These are phyloP conservation scores for Willaertia magna DNA, from an alignment of 208 protist species.

Conservation along the genomic window DNA sequence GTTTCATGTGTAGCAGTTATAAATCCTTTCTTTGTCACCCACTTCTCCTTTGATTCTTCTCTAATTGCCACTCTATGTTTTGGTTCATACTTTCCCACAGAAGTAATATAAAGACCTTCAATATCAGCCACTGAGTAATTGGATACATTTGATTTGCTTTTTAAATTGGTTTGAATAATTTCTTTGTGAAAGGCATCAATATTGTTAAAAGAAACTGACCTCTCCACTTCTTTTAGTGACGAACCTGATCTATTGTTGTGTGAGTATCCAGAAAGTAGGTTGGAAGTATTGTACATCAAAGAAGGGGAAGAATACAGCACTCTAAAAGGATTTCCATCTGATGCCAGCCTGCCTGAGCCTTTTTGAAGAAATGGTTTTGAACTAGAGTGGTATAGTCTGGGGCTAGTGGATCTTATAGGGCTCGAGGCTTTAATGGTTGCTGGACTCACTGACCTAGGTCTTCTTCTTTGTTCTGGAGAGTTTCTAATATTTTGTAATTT, in stretches of 20 bases:
- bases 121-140: neutral
- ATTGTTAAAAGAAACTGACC: neutral
- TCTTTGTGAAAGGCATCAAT: neutral
- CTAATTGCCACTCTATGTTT: neutral
- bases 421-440: neutral
- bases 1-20: neutral
- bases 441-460: neutral
- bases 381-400: neutral
- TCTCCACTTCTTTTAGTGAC: too few species aligned
- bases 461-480: too few species aligned
- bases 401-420: neutral
- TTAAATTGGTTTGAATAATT: neutral
- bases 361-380: neutral
- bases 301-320: neutral
- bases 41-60: neutral
- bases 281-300: neutral
- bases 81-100: neutral
- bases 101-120: neutral
- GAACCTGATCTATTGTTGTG: too few species aligned
- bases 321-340: neutral
- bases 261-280: neutral
- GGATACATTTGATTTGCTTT: neutral
- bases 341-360: neutral
- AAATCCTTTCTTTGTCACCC: neutral
- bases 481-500: neutral